Base-by-base conservation (phyloP, 305 asterid species). In the Rubia peregrina region DNA sequence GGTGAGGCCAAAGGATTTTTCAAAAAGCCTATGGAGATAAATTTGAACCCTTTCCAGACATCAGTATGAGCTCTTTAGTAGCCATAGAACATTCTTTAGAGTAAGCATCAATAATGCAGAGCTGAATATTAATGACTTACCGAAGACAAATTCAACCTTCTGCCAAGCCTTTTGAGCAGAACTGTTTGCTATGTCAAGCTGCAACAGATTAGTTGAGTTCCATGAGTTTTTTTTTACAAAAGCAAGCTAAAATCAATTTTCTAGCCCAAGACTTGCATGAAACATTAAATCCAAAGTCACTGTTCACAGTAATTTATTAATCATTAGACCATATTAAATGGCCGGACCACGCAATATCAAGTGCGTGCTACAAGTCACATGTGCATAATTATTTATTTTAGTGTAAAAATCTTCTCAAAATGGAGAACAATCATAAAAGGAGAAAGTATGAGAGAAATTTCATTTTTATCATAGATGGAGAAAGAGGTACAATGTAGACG, bases 151-250 rank as follows among this genome's bases (percentile, higher is more conserved):
- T 81, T 91, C 99, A 69, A 83, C 77, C 78, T 74, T 83, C 84
- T 94, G 98, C 99, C 99, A 94, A 76, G 81, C 82, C 67, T 41
- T 81, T 79, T 94, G 99, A 75, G 83, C 90, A 77, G 97, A 84
- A 78, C 70, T 91, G 74, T 94, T 79, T 75, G 81, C 81, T 80
- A 91, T 94, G 79, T 94, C 99, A 74, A 94, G 99, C 99, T 94
- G 94, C 83, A 82, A 74, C 42, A 74, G 79, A 74, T 36, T 36
- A 69, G 43, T 40, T 53, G 38, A 61, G 40, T 60, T 7, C 61
- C 21, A 61, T 74, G 46, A 69, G 67, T 24, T 24, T 24, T 24
- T 24, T 43, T 8, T 46, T n/a, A 42, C 7, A 57, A 57, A n/a
- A 44, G 17, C 6, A 64, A 65, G 49, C 22, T 42, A 42, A 40